These are phyloP conservation scores for Eucalyptus shirleyi DNA, from an alignment of 345 rosid species.

Conservation along the genomic window DNA sequence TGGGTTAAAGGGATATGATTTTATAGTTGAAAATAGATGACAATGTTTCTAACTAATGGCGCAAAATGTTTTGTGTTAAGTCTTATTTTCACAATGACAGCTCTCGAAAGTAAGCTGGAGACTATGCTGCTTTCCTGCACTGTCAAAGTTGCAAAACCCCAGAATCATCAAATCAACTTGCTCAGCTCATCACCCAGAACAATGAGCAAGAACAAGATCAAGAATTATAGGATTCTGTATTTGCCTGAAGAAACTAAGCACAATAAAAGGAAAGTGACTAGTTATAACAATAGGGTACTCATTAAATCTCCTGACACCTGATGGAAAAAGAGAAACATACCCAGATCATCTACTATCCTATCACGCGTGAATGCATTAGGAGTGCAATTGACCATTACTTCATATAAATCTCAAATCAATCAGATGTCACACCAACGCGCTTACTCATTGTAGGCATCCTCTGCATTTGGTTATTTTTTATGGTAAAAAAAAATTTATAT, in stretches of 20 bases:
- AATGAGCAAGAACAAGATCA: not conserved
- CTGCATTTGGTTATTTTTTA: not conserved
- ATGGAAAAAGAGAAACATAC: not conserved
- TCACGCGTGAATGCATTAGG: not conserved
- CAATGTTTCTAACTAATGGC: not conserved
- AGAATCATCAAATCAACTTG: not conserved
- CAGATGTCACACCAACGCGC: not conserved
- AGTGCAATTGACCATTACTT: not conserved
- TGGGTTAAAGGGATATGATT: not conserved
- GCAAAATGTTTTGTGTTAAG: not conserved
- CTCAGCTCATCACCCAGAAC: not conserved
- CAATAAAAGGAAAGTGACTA: not conserved
- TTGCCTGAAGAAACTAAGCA: not conserved
- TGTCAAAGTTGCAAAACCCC: not conserved
- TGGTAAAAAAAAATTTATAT: not conserved
- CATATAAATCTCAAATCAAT: not conserved
- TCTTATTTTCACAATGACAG: not conserved
- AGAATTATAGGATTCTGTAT: not conserved
- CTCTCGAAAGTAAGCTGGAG: not conserved
- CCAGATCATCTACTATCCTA: not conserved
- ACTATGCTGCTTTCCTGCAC: not conserved
- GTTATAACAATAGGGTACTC: not conserved
- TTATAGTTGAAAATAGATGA: not conserved
- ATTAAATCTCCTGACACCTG: not conserved
- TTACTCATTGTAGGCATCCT: not conserved